Evolutionary conservation across 2,329 filamentous ascomycete genomes (phyloP).

Genomic region (Tricladium varicosporioides): DNA sequence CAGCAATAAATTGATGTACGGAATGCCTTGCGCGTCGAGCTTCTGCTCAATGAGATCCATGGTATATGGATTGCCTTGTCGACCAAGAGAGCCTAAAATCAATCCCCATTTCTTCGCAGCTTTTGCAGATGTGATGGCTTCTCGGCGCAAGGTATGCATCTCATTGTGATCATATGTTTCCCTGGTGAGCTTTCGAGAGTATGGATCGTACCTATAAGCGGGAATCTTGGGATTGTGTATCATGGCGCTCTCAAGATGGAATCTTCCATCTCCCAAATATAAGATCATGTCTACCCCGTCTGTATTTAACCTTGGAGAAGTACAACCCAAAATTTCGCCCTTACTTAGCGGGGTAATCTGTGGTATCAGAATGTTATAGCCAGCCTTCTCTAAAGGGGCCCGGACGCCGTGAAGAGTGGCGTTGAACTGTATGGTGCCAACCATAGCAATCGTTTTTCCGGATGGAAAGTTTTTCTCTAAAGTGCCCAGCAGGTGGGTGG

Average conservation of each 20-base stretch:
- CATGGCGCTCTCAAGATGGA: conserved; percentile 98
- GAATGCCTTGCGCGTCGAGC: conserved; percentile 68
- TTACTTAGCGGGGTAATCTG: conserved; percentile 92
- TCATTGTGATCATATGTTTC: conserved; percentile 91
- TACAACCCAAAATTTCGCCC: conserved; percentile 97
- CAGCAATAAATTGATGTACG: conserved; percentile 80
- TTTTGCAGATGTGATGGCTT: conserved; percentile 74
- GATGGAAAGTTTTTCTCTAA: conserved; percentile 83
- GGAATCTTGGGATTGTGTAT: conserved; percentile 92
- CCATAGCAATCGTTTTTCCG: conserved; percentile 85
- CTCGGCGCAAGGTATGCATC: conserved; percentile 76
- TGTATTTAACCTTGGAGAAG: conserved; percentile 69
- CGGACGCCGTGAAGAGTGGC: conserved; percentile 88
- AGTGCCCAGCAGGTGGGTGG: conserved; percentile 79
- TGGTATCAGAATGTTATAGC: conserved; percentile 82
- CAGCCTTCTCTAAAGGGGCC: conserved; percentile 73
- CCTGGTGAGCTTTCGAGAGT: conserved; percentile 84
- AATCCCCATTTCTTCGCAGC: conserved; percentile 87
- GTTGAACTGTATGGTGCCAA: conserved; percentile 99
- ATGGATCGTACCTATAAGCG: conserved; percentile 95
- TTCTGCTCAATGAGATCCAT: conserved; percentile 81
- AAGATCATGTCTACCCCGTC: conserved; percentile 72
- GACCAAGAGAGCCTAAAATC: conserved; percentile 86
- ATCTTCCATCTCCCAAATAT: conserved; percentile 88
- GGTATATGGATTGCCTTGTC: conserved; percentile 94